phyloP scores from a whole-genome alignment of 306 rosid genomes.

The Luffa acutangula region DNA sequence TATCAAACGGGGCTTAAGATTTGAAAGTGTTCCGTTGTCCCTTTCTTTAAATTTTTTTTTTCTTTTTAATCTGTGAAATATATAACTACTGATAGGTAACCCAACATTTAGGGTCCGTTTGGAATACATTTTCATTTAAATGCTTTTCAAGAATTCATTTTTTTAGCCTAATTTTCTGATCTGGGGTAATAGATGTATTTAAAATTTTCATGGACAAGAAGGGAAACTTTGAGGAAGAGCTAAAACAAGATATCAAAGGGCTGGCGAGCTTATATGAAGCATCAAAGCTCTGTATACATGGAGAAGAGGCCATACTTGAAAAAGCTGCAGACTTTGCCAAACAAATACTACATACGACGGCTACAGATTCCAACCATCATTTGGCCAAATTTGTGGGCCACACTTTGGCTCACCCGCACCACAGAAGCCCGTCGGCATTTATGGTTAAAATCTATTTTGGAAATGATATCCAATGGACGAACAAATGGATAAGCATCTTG shows the following conservation, averaged over 20 bases:
- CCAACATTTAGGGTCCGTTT: too few relatives aligned
- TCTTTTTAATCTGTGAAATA: too few relatives aligned
- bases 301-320: slow-evolving; percentile 14
- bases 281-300: slow-evolving; percentile 17
- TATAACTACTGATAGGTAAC: too few relatives aligned
- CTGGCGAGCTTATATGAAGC: slow-evolving; percentile 29
- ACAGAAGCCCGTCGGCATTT: slow-evolving; percentile 38
- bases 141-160: too few relatives aligned
- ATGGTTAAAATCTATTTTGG: slow-evolving; percentile 21
- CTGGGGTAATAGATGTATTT: slow-evolving; percentile 9
- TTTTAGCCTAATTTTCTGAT: neutral
- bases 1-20: too few relatives aligned
- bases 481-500: slow-evolving; percentile 27
- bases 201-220: slow-evolving; percentile 16
- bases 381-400: slow-evolving; percentile 5
- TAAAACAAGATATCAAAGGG: slow-evolving; percentile 16
- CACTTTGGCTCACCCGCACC: slow-evolving; percentile 42
- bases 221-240: neutral
- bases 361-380: neutral
- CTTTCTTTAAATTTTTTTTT: too few relatives aligned
- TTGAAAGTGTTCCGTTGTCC: too few relatives aligned
- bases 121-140: too few relatives aligned
- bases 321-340: slow-evolving; percentile 21
- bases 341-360: neutral
- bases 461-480: slow-evolving; percentile 2